Conservation (phyloP, 768 basidiomycete genomes). For the Rhizopogon sp. region DNA sequence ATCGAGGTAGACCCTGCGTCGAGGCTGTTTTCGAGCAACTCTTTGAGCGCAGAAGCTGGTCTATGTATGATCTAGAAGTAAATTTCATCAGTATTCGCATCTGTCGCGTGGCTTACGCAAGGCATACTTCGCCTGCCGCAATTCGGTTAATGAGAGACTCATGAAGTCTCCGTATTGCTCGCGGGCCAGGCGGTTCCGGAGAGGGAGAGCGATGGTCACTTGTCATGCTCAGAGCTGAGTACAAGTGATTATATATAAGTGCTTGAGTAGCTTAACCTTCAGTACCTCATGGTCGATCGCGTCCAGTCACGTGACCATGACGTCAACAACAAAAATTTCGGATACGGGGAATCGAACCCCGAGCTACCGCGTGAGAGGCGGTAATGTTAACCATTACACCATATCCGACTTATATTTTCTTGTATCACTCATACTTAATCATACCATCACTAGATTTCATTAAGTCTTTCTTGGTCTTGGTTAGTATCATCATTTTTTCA, state of each 20-base stretch:
- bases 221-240: not conserved
- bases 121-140: slow-evolving; percentile 66
- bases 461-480: too few species aligned
- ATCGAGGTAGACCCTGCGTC: slow-evolving; percentile 90
- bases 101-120: not conserved
- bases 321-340: slow-evolving; percentile 20
- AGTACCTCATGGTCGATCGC: too few species aligned
- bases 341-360: slow-evolving; percentile 56
- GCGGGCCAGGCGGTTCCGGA: slow-evolving; percentile 36
- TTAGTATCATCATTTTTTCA: too few species aligned
- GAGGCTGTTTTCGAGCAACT: slow-evolving; percentile 91
- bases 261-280: too few species aligned
- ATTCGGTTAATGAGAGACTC: slow-evolving; percentile 89
- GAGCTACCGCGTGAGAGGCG: slow-evolving; percentile 39
- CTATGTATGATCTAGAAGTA: slow-evolving; percentile 70
- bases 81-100: slow-evolving; percentile 10
- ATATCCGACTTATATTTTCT: too few species aligned
- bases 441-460: too few species aligned
- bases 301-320: too few species aligned
- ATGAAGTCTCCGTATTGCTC: slow-evolving; percentile 70
- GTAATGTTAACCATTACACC: slow-evolving; percentile 4
- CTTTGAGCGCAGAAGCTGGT: slow-evolving; percentile 93
- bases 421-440: too few species aligned
- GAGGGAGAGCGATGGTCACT: slow-evolving; percentile 1
- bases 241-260: too few species aligned